Evolutionary conservation across 345 rosid genomes (phyloP), one percentile per base, ranked within the genome.

Genomic region (Chamaenerion angustifolium): DNA sequence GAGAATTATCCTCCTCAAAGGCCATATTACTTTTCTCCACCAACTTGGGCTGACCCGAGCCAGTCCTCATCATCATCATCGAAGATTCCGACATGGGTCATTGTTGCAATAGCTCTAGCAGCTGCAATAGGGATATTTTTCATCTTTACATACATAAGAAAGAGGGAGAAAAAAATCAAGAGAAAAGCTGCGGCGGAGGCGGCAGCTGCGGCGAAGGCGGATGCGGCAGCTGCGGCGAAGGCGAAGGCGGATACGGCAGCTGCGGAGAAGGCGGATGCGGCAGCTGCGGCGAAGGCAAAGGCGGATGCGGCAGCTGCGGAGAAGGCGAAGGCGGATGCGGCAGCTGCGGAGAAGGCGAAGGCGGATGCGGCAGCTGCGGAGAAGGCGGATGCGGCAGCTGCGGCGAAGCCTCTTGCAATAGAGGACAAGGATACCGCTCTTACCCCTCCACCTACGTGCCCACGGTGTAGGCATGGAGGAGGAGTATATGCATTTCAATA

Each of bases 101-200:
- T 49, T 11, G 40, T 40, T 11, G 52, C 52, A 4, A 49, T 49
- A 49, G 52, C 19, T 23, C 2, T 23, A 1, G 52, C 40, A 10
- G n/a, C 40, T 35, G 25, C 16, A 12, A 21, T 25, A 8, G 10
- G 12, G 40, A 16, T 16, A 2, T 21, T 12, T 16, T 49, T 17
- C 52, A 6, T 13, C 12, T 13, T 12, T 16, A 21, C 10, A 11
- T 49, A 49, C 52, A 49, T 49, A 14, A 49, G 52, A 14, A 49
- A 11, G 52, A 49, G 52, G 52, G 52, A 25, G 52, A 49, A 23
- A 27, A 49, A 49, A 41, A 21, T 49, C 40, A 49, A 49, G 52
- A 49, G 21, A 41, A 49, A 49, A 21, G 25, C 25, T 21, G 25
- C 25, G 2, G 25, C 25, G 4, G 25, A 2, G 25, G 25, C 25